A percentile compares a stretch with the other conserved stretches of the same genome.
These are phyloP conservation scores for Colletotrichum liriopes DNA, from an alignment of 2,329 filamentous ascomycete genomes.

Conservation along the genomic window DNA sequence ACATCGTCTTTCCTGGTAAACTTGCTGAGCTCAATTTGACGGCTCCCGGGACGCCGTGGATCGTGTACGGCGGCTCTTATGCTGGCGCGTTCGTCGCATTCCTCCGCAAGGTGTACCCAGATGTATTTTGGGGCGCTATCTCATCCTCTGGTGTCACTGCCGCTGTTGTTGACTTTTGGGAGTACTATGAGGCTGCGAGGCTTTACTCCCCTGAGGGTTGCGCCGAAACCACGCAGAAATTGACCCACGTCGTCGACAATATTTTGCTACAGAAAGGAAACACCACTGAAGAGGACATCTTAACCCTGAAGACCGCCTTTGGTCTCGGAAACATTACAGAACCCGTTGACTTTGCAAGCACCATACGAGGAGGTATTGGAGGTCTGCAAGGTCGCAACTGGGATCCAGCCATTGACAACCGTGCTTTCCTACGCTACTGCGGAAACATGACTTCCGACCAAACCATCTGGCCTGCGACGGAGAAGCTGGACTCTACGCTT, in stretches of 20 bases:
- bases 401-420: constrained; percentile 63
- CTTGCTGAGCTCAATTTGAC: constrained; percentile 78
- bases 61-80: constrained; percentile 88
- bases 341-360: constrained; percentile 64
- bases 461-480: constrained; percentile 60
- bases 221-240: constrained; percentile 73
- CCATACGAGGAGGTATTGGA: constrained; percentile 59
- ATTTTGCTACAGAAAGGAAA: constrained; percentile 60
- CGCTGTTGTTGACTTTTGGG: constrained; percentile 84
- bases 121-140: constrained; percentile 84
- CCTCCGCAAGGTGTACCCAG: constrained; percentile 81
- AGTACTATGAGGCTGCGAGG: constrained; percentile 68
- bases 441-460: constrained; percentile 59
- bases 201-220: constrained; percentile 71
- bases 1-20: constrained; percentile 77
- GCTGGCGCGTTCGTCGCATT: constrained; percentile 86
- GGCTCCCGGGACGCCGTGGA: constrained; percentile 76
- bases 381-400: constrained; percentile 67
- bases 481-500: constrained; percentile 54
- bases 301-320: constrained; percentile 63
- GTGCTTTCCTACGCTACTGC: constrained; percentile 64
- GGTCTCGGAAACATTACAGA: constrained; percentile 60
- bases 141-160: constrained; percentile 85
- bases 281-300: constrained; percentile 21
- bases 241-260: constrained; percentile 67